Percentiles rank a stretch among this genome's conserved stretches.
phyloP scores from a whole-genome alignment of 192 early-diverging fungal species.

The Rhizoclosmatium sp. region DNA sequence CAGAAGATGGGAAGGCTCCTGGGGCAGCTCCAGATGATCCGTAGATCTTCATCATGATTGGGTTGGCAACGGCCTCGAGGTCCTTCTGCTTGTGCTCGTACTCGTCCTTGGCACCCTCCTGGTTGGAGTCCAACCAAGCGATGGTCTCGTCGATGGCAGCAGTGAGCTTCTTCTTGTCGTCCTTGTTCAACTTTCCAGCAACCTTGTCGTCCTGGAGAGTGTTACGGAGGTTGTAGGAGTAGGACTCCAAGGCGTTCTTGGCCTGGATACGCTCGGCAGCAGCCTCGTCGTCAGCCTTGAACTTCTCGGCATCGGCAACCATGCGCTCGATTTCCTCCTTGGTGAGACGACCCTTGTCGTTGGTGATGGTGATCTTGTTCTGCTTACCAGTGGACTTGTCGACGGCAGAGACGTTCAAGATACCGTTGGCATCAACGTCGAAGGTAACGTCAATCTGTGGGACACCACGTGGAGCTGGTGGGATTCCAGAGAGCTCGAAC shows the following conservation, averaged over 20 bases:
- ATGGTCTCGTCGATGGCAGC: constrained; percentile 89
- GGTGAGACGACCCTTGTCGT: constrained; percentile 97
- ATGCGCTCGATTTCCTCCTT: constrained; percentile 99
- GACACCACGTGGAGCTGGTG: constrained; percentile 95
- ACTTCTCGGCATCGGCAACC: constrained; percentile 93
- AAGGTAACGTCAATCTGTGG: constrained; percentile 98
- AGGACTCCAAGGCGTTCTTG: constrained; percentile 96
- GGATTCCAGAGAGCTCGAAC: constrained; percentile 97
- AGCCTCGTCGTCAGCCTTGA: constrained; percentile 96
- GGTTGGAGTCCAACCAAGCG: constrained; percentile 92
- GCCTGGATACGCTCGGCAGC: constrained; percentile 88
- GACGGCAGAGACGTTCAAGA: constrained; percentile 90
- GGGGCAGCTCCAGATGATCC: constrained; percentile 74
- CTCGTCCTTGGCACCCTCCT: constrained; percentile 98
- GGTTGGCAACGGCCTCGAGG: constrained; percentile 92
- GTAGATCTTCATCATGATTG: constrained; percentile 98
- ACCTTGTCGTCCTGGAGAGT: constrained; percentile 85
- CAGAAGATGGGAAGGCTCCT: constrained; percentile 76
- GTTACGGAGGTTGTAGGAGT: constrained; percentile 98
- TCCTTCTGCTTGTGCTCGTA: constrained; percentile 95
- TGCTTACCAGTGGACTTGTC: constrained; percentile 94
- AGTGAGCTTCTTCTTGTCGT: constrained; percentile 89
- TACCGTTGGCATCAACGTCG: constrained; percentile 97
- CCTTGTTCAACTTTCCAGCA: constrained; percentile 77
- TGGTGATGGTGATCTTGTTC: constrained; percentile 99